Conservation (phyloP, 495 filamentous ascomycete species). For the Pyrenula massariospora region DNA sequence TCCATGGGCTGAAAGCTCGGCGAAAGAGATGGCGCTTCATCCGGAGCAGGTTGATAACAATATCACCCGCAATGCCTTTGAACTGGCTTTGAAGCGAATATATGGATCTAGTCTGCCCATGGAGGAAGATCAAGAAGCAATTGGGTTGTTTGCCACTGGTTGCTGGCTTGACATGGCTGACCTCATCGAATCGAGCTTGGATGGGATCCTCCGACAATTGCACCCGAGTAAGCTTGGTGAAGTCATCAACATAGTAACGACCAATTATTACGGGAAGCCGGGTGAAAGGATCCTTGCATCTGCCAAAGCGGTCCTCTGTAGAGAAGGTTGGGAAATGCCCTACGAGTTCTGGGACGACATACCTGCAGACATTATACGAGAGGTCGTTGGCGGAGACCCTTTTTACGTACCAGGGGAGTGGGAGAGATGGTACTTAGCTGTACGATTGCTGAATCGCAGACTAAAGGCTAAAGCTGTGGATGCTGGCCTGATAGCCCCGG, state of each 20-base stretch:
- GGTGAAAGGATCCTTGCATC: conserved; percentile 43
- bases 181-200: conserved; percentile 41
- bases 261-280: conserved; percentile 44
- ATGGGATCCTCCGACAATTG: conserved; percentile 42
- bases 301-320: conserved; percentile 47
- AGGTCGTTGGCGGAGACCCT: conserved; percentile 48
- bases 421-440: conserved; percentile 44
- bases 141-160: conserved; percentile 45
- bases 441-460: conserved; percentile 39
- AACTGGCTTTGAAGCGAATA: conserved; percentile 43
- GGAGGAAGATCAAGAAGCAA: conserved; percentile 42
- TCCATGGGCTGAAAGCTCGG: conserved; percentile 44
- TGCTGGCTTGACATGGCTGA: conserved; percentile 52
- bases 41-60: conserved; percentile 44
- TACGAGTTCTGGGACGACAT: conserved; percentile 46
- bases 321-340: conserved; percentile 50
- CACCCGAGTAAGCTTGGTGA: conserved; percentile 29
- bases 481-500: conserved; percentile 24
- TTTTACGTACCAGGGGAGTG: conserved; percentile 49
- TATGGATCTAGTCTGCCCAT: conserved; percentile 35
- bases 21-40: conserved; percentile 41
- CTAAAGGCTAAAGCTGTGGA: conserved; percentile 29
- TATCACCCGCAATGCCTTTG: conserved; percentile 44
- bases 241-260: conserved; percentile 41
- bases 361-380: conserved; percentile 41